These are phyloP conservation scores for Populus euphratica DNA, from an alignment of 345 rosid genomes.

Conservation along the genomic window DNA sequence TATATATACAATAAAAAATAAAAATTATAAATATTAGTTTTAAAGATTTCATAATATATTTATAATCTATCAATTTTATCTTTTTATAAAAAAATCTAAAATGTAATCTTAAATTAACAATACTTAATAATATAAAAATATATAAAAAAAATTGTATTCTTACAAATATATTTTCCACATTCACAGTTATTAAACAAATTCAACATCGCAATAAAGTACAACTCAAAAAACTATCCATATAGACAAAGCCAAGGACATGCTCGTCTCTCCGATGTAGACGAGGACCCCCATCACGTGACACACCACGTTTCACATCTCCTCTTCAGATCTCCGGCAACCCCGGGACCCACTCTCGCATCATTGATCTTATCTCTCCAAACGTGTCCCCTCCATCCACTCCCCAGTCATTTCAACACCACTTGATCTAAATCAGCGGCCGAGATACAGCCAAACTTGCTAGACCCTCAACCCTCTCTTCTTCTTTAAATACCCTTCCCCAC, in stretches of 20 bases:
- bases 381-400: constrained; percentile 37
- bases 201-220: too few species aligned
- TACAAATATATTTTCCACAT: too few species aligned
- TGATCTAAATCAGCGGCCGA: constrained; percentile 38
- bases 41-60: too few species aligned
- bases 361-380: constrained; percentile 46
- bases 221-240: neutral
- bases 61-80: too few species aligned
- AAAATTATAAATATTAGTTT: too few species aligned
- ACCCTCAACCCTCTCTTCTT: constrained; percentile 14
- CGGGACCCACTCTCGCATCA: constrained; percentile 17
- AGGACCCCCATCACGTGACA: constrained; percentile 18
- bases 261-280: neutral
- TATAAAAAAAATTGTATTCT: too few species aligned
- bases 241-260: neutral
- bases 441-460: constrained; percentile 24
- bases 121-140: too few species aligned
- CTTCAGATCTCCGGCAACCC: neutral
- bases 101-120: too few species aligned
- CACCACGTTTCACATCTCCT: neutral
- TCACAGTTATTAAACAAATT: too few species aligned
- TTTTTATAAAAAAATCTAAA: too few species aligned
- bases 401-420: constrained; percentile 25
- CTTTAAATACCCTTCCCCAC: constrained; percentile 29
- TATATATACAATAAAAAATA: too few species aligned